Conservation (phyloP, 208 protist genomes). For the Trypanosoma rangeli region DNA sequence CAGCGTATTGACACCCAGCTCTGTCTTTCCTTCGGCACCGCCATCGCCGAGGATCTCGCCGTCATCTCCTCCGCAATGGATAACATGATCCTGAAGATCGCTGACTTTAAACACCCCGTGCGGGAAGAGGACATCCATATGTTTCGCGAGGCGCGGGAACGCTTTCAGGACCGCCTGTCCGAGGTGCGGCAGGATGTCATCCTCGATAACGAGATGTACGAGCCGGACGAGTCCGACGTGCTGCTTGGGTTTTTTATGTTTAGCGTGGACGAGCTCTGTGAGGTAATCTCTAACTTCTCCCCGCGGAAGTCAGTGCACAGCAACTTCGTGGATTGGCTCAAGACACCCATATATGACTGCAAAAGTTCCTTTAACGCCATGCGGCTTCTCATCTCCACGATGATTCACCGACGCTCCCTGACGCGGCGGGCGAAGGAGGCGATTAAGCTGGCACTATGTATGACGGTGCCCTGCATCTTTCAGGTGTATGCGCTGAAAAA, state of each 20-base stretch:
- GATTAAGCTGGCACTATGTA: conserved; percentile 90
- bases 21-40: conserved; percentile 65
- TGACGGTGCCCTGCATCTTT: conserved; percentile 83
- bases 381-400: conserved; percentile 43
- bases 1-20: conserved; percentile 75
- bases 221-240: conserved; percentile 88
- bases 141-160: conserved; percentile 72
- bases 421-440: conserved; percentile 86
- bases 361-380: conserved; percentile 66
- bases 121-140: conserved; percentile 67
- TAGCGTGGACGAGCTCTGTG: conserved; percentile 85
- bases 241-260: conserved; percentile 92
- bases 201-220: conserved; percentile 89
- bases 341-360: conserved; percentile 58
- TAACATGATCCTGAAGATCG: conserved; percentile 90
- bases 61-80: conserved; percentile 87
- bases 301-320: conserved; percentile 49
- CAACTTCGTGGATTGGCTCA: conserved; percentile 45
- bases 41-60: conserved; percentile 74
- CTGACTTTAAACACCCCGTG: conserved; percentile 72
- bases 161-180: conserved; percentile 85
- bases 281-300: conserved; percentile 76
- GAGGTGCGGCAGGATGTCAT: conserved; percentile 86
- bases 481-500: conserved; percentile 85
- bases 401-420: conserved; percentile 60